These are phyloP conservation scores for Vitis riparia DNA, from an alignment of 164 flowering plant species.

Conservation along the genomic window DNA sequence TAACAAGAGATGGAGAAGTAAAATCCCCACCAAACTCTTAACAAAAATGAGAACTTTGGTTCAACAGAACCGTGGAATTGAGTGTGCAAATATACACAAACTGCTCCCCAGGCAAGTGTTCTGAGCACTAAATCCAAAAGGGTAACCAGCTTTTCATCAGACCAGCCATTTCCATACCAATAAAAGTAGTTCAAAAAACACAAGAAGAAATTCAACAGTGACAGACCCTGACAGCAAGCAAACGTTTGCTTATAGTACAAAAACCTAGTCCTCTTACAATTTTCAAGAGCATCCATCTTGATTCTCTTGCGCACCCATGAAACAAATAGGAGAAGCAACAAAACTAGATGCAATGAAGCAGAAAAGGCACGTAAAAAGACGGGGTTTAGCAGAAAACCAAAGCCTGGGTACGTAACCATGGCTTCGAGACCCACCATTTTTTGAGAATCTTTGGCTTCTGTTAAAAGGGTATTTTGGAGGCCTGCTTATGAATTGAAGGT, in stretches of 20 bases:
- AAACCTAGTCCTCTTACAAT: slow-evolving; percentile 14
- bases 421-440: too few relatives aligned
- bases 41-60: slow-evolving; percentile 36
- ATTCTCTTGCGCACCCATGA: slow-evolving; percentile 37
- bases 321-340: slow-evolving; percentile 38
- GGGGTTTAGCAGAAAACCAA: slow-evolving; percentile 42
- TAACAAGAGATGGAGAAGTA: slow-evolving; percentile 48
- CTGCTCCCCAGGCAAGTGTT: slow-evolving; percentile 48
- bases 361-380: slow-evolving; percentile 51
- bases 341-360: slow-evolving; percentile 42
- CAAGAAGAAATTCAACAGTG: slow-evolving; percentile 42
- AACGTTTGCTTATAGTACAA: slow-evolving; percentile 33
- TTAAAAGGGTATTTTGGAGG: too few relatives aligned
- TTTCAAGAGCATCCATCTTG: slow-evolving; percentile 3
- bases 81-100: slow-evolving; percentile 40
- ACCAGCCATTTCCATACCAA: slow-evolving; percentile 64
- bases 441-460: too few relatives aligned
- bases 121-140: slow-evolving; percentile 47
- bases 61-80: slow-evolving; percentile 25
- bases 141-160: slow-evolving; percentile 39
- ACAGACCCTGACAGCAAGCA: slow-evolving; percentile 40
- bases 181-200: slow-evolving; percentile 41
- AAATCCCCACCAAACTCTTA: slow-evolving; percentile 62
- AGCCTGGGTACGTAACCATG: slow-evolving; percentile 11
- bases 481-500: too few relatives aligned